A percentile compares a stretch with the other conserved stretches of the same genome.
Conservation (phyloP, 2,329 filamentous ascomycete genomes). For the Nannizziopsis arthrosporioides region DNA sequence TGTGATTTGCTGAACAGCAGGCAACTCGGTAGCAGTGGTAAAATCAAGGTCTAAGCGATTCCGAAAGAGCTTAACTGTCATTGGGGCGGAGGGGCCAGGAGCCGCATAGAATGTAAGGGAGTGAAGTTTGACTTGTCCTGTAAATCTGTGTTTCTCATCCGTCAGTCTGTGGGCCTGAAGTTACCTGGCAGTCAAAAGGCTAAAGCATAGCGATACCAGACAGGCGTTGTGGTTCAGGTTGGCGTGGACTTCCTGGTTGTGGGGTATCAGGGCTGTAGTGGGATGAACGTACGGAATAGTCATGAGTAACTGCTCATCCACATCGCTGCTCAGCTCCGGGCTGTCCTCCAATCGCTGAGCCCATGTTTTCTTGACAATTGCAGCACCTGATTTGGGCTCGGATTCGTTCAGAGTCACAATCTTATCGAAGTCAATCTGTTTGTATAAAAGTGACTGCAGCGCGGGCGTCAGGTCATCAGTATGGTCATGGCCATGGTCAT, state of each 20-base stretch:
- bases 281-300: conserved; percentile 60
- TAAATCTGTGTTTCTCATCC: conserved; percentile 54
- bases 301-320: conserved; percentile 89
- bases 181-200: neutral
- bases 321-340: conserved; percentile 72
- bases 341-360: conserved; percentile 57
- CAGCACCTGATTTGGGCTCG: conserved; percentile 53
- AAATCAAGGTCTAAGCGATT: conserved; percentile 88
- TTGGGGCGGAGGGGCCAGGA: conserved; percentile 56
- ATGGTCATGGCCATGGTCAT: conserved; percentile 65
- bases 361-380: conserved; percentile 85
- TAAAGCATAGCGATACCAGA: too few relatives aligned
- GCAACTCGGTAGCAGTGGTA: conserved; percentile 54
- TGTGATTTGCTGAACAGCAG: conserved; percentile 63
- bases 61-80: conserved; percentile 73
- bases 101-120: conserved; percentile 76
- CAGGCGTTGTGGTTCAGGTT: too few relatives aligned
- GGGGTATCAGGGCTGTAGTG: neutral
- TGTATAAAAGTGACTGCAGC: conserved; percentile 79
- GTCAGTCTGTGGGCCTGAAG: neutral
- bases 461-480: conserved; percentile 85
- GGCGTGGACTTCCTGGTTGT: neutral
- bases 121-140: conserved; percentile 85
- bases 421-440: conserved; percentile 78
- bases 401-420: conserved; percentile 79